phyloP scores from a whole-genome alignment of 106 monocot species.

The Dendrobium officinale region DNA sequence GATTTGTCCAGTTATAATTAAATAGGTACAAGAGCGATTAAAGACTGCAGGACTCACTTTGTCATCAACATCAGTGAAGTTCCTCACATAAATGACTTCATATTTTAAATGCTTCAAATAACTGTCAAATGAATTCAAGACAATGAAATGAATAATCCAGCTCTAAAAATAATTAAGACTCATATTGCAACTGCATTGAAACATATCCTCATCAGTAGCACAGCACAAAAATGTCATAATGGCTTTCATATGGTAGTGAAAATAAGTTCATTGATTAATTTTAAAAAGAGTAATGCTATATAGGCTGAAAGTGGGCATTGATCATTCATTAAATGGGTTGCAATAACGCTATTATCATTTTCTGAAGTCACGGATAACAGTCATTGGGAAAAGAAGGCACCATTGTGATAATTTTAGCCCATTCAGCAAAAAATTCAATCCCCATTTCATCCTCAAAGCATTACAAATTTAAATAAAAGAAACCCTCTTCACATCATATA shows the following conservation, averaged over 20 bases:
- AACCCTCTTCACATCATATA: neutral
- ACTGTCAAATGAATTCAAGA: conserved; percentile 20
- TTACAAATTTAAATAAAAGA: neutral
- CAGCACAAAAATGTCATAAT: neutral
- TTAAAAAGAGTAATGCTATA: neutral
- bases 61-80: conserved; percentile 89
- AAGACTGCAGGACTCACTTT: conserved; percentile 34
- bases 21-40: neutral
- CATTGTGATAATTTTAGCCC: neutral
- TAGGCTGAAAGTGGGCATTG: neutral
- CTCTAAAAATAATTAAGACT: neutral
- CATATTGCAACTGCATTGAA: conserved; percentile 3
- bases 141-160: neutral
- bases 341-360: neutral
- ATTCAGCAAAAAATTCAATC: neutral
- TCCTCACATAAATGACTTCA: conserved; percentile 74
- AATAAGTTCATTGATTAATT: neutral
- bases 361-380: neutral
- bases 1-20: neutral
- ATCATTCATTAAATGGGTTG: neutral
- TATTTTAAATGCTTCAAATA: conserved; percentile 56
- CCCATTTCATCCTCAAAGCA: neutral
- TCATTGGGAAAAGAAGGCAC: neutral
- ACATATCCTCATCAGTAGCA: neutral
- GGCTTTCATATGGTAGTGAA: neutral